These are phyloP conservation scores for Backusella mclennaniae DNA, from an alignment of 192 early-diverging fungal species.

Conservation along the genomic window DNA sequence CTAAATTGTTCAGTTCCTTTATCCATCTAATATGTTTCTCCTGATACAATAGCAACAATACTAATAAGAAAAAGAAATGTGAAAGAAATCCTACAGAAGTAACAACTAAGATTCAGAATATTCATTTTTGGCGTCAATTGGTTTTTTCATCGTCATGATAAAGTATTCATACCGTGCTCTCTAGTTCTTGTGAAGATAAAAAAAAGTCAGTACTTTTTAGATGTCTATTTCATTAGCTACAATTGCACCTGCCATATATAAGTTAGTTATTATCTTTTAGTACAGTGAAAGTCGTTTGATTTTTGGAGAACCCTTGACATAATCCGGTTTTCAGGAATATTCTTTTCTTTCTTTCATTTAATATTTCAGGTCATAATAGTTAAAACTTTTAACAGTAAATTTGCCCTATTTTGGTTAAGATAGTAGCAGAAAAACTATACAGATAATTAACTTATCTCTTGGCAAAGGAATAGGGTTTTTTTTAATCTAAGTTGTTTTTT, in stretches of 20 bases:
- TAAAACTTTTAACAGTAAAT: not conserved
- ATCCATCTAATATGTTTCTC: not conserved
- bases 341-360: not conserved
- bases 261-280: not conserved
- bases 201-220: not conserved
- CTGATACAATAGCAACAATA: not conserved
- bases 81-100: not conserved
- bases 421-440: not conserved
- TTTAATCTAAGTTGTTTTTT: not conserved
- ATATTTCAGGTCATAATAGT: not conserved
- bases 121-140: not conserved
- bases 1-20: not conserved
- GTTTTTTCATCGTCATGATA: not conserved
- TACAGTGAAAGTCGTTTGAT: not conserved
- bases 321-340: not conserved
- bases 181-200: not conserved
- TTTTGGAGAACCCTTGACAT: not conserved
- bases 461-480: not conserved
- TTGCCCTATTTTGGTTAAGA: not conserved
- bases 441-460: not conserved
- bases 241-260: not conserved
- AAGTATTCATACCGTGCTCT: not conserved
- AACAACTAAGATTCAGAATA: not conserved
- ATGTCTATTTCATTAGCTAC: not conserved
- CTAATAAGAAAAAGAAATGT: not conserved